phyloP scores from a whole-genome alignment of 495 filamentous ascomycete genomes.

The Melanomma pulvis-pyrius region DNA sequence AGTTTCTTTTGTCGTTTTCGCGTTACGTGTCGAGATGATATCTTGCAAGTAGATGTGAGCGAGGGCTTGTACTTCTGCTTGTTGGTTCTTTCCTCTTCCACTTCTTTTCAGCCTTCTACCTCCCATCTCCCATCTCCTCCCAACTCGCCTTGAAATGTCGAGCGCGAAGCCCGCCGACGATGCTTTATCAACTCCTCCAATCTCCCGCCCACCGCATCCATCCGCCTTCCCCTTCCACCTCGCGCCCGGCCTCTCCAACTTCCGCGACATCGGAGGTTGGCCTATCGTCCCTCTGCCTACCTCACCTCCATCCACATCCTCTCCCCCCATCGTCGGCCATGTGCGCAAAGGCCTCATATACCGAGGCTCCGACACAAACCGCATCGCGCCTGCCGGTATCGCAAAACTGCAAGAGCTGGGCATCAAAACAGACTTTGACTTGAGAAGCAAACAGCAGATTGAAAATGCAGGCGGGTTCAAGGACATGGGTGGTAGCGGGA shows the following conservation, averaged over 20 bases:
- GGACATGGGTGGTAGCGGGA: constrained; percentile 18
- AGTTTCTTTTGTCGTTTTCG: neutral
- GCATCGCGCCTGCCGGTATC: constrained; percentile 14
- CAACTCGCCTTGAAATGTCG: neutral
- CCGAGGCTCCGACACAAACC: constrained; percentile 30
- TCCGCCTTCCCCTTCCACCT: constrained; percentile 21
- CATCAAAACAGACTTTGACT: constrained; percentile 34
- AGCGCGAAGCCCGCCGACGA: neutral
- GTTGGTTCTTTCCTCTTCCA: too few relatives aligned
- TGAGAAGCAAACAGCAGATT: constrained; percentile 32
- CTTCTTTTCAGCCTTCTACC: neutral
- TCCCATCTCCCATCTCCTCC: neutral
- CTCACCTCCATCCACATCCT: neutral
- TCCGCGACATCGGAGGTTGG: constrained; percentile 38
- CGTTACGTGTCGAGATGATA: neutral
- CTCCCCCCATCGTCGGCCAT: neutral
- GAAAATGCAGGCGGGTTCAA: constrained; percentile 25
- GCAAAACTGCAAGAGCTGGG: constrained; percentile 11
- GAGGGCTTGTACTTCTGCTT: neutral
- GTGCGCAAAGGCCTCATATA: constrained; percentile 31
- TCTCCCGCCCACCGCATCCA: constrained; percentile 10
- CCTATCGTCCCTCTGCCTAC: too few relatives aligned
- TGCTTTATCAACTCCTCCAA: neutral
- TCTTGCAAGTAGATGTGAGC: neutral
- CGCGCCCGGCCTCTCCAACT: constrained; percentile 30